Conservation (phyloP, 2,329 filamentous ascomycete species). For the Sporothrix pallida region DNA sequence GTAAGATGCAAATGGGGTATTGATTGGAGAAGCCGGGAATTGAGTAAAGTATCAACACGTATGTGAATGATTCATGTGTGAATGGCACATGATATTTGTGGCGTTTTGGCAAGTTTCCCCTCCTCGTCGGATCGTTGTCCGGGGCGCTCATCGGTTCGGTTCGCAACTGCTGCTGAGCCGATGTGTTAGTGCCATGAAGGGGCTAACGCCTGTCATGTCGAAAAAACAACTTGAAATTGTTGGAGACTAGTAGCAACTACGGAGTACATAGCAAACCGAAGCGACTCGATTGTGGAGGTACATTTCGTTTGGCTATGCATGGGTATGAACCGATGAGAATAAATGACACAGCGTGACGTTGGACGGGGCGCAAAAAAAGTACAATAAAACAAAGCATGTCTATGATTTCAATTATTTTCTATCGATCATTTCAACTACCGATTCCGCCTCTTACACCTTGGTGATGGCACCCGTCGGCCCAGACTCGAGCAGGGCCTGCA, state of each 20-base stretch:
- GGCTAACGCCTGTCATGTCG: too few relatives aligned
- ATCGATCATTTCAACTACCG: neutral
- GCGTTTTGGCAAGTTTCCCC: too few relatives aligned
- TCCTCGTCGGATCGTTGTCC: too few relatives aligned
- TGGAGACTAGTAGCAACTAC: neutral
- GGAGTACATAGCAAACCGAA: neutral
- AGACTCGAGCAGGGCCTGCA: conserved; percentile 44
- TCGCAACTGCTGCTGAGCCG: too few relatives aligned
- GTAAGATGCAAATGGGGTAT: too few relatives aligned
- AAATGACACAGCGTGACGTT: neutral
- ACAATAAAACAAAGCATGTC: neutral
- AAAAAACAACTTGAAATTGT: neutral
- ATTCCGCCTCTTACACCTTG: neutral
- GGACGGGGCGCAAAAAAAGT: neutral
- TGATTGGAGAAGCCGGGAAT: too few relatives aligned
- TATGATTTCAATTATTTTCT: neutral
- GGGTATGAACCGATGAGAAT: neutral
- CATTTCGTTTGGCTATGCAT: too few relatives aligned
- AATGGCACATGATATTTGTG: too few relatives aligned
- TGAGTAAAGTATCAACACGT: too few relatives aligned
- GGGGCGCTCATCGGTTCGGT: too few relatives aligned
- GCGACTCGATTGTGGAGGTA: neutral
- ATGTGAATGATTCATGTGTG: too few relatives aligned
- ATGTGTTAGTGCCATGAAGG: neutral
- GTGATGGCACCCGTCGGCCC: conserved; percentile 37